A percentile compares a stretch with the other conserved stretches of the same genome.
Evolutionary conservation across 2,329 filamentous ascomycete genomes (phyloP).

Genomic region (Diaporthe eres): DNA sequence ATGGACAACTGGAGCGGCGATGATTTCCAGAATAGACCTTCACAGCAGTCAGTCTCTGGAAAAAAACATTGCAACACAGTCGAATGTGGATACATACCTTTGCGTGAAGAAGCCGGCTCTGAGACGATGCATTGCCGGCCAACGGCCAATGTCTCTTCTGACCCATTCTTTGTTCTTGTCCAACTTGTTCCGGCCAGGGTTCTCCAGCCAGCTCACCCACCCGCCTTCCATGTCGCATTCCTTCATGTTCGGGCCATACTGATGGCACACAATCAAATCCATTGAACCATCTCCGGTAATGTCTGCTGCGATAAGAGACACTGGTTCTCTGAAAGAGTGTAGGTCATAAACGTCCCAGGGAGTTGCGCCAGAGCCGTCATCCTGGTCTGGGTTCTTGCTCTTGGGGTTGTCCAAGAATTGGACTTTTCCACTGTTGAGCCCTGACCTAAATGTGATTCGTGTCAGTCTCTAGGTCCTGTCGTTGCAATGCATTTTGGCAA

Average conservation of each 20-base stretch:
- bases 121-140: constrained; percentile 1
- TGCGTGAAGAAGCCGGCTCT: neutral
- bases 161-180: neutral
- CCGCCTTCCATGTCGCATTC: neutral
- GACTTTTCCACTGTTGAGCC: neutral
- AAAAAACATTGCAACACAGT: neutral
- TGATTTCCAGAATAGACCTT: neutral
- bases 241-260: neutral
- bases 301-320: neutral
- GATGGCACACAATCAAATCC: neutral
- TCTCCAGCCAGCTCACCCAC: neutral
- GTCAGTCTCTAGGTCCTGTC: neutral
- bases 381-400: neutral
- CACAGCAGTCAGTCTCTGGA: neutral
- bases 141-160: neutral
- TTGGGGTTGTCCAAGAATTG: neutral
- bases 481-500: neutral
- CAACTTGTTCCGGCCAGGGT: neutral
- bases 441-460: neutral
- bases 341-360: neutral
- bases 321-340: neutral
- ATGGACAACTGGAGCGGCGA: neutral
- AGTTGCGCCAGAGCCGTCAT: neutral
- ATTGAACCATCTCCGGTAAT: neutral
- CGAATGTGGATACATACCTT: neutral